Evolutionary conservation across 1,284 basidiomycete species (phyloP).

Genomic region (Pholiota adiposa): DNA sequence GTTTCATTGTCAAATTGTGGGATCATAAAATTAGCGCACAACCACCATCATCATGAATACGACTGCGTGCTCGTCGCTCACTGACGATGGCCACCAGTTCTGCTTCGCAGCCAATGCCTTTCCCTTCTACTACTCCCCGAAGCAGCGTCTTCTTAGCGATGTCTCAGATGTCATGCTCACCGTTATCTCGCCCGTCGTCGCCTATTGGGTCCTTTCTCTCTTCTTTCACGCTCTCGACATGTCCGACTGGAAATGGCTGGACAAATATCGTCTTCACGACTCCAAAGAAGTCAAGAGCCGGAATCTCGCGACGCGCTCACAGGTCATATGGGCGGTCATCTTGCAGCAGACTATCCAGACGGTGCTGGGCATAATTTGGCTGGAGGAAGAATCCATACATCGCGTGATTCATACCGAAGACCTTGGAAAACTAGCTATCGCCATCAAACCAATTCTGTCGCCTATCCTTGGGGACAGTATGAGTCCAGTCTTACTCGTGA

Average conservation of each 20-base stretch:
- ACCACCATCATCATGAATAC: constrained; percentile 32
- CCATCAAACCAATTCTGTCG: constrained; percentile 46
- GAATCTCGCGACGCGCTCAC: constrained; percentile 74
- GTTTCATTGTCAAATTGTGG: neutral
- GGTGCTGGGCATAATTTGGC: constrained; percentile 68
- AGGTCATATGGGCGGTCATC: constrained; percentile 83
- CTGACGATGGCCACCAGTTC: constrained; percentile 28
- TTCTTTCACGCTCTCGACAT: constrained; percentile 86
- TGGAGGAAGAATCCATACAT: constrained; percentile 57
- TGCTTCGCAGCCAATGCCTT: constrained; percentile 29
- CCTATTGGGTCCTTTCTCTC: constrained; percentile 89
- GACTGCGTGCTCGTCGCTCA: constrained; percentile 27
- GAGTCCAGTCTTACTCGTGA: constrained; percentile 49
- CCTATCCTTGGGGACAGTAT: constrained; percentile 46
- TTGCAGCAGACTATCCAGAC: constrained; percentile 91
- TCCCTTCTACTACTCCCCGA: constrained; percentile 69
- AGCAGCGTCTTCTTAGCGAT: constrained; percentile 56
- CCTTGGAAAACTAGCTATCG: constrained; percentile 45
- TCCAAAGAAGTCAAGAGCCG: constrained; percentile 77
- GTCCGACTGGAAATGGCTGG: constrained; percentile 77
- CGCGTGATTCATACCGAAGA: constrained; percentile 58
- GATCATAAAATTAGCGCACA: constrained; percentile 3
- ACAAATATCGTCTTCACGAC: constrained; percentile 89
- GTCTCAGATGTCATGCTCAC: constrained; percentile 79
- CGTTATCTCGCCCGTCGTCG: constrained; percentile 75